Evolutionary conservation across 805 yeast species (phyloP).

Genomic region (Pichia sporocuriosa): DNA sequence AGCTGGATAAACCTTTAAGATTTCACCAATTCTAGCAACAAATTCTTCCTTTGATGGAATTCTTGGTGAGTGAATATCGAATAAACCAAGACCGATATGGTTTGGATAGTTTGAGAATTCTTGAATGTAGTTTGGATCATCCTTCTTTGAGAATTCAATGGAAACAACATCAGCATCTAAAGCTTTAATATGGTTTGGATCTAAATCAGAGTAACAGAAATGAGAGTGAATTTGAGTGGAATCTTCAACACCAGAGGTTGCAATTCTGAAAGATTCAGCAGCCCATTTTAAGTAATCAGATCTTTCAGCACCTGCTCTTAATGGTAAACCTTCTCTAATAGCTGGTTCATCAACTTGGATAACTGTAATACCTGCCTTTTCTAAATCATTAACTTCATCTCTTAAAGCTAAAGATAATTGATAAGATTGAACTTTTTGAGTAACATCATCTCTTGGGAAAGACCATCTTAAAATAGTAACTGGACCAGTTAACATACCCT

Average conservation of each 20-base stretch:
- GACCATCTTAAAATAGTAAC: constrained; percentile 99
- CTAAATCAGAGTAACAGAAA: constrained; percentile 99
- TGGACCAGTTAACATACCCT: constrained; percentile 99
- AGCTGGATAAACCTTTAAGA: constrained; percentile 95
- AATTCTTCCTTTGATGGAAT: constrained; percentile 97
- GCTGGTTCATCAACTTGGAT: constrained; percentile 99
- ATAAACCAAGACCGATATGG: constrained; percentile 99
- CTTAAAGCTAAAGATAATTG: constrained; percentile 97
- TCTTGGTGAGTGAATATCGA: constrained; percentile 99
- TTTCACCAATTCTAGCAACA: constrained; percentile 85
- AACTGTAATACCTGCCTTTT: constrained; percentile 95
- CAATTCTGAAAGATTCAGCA: constrained; percentile 98
- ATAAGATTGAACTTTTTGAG: constrained; percentile 88
- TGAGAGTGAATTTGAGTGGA: constrained; percentile 98
- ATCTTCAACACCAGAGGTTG: constrained; percentile 96
- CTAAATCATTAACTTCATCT: constrained; percentile 97
- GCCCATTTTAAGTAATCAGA: constrained; percentile 97
- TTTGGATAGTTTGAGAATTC: constrained; percentile 98
- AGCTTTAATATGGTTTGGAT: constrained; percentile 99
- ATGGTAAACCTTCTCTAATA: constrained; percentile 99
- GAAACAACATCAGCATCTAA: constrained; percentile 99
- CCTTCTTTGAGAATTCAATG: constrained; percentile 99
- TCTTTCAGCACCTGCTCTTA: constrained; percentile 96
- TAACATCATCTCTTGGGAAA: constrained; percentile 98
- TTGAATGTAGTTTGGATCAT: constrained; percentile 95